Evolutionary conservation across 176 grass and related monocot genomes (phyloP).

Genomic region (Saccharum spontaneum): DNA sequence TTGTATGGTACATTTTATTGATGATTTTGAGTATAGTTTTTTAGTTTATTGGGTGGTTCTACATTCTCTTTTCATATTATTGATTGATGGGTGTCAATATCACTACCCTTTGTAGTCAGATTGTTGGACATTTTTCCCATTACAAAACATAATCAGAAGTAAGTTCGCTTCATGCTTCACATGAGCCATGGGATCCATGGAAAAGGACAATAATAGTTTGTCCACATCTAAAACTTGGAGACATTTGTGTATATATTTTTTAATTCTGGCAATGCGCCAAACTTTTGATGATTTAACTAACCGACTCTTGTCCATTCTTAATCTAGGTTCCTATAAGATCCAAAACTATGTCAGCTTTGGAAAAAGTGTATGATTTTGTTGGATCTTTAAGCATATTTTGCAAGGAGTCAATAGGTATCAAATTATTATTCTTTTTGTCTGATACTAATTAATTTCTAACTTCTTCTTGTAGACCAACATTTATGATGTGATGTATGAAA

Average conservation of each 20-base stretch:
- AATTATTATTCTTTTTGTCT: not conserved
- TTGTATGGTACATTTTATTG: not conserved
- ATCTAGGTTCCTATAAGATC: conserved; percentile 52
- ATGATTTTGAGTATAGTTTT: not conserved
- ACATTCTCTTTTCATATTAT: not conserved
- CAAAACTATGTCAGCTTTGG: conserved; percentile 43
- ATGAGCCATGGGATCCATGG: not conserved
- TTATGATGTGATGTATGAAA: not conserved
- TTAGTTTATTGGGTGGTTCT: conserved; percentile 8
- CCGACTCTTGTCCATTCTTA: not conserved
- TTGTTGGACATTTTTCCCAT: not conserved
- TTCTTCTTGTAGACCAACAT: not conserved
- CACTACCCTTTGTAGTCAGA: not conserved
- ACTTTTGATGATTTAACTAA: conserved; percentile 6
- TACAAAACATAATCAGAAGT: conserved; percentile 4
- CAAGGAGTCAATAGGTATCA: conserved; percentile 48
- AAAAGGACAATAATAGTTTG: conserved; percentile 16
- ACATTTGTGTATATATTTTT: not conserved
- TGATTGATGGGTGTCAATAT: not conserved
- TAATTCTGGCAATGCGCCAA: not conserved
- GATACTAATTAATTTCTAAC: not conserved
- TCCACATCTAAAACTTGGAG: conserved; percentile 13
- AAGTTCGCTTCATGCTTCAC: not conserved
- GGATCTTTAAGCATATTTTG: conserved; percentile 54
- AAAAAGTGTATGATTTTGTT: conserved; percentile 59